Evolutionary conservation across 371 early-diverging fungal species (phyloP).

Genomic region (Saksenaea vasiformis): DNA sequence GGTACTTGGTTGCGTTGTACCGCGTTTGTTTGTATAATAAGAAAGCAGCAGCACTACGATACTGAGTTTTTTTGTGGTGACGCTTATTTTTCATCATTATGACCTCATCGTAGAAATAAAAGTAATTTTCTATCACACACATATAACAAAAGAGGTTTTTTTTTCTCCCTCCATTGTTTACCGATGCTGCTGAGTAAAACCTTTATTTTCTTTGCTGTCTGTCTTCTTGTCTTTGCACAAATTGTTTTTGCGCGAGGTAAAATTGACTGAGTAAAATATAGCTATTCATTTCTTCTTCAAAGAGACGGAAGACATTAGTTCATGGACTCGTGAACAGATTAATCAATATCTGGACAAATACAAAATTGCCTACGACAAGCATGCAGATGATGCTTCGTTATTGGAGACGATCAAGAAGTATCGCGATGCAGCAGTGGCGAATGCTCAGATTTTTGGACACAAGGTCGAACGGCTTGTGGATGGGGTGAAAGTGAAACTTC

Average conservation of each 20-base stretch:
- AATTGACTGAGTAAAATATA: neutral
- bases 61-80: no score
- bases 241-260: neutral
- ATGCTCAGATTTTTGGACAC: constrained; percentile 32
- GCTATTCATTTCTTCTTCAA: neutral
- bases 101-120: neutral
- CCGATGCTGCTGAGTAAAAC: neutral
- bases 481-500: constrained; percentile 33
- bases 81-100: no score
- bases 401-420: constrained; percentile 37
- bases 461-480: constrained; percentile 33
- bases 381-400: constrained; percentile 18
- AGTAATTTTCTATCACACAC: neutral
- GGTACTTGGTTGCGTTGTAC: no score
- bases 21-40: no score
- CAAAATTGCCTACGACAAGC: constrained; percentile 36
- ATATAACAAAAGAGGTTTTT: neutral
- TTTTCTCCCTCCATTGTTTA: neutral
- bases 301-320: constrained; percentile 14
- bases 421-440: constrained; percentile 34
- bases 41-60: no score
- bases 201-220: neutral
- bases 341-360: constrained; percentile 36
- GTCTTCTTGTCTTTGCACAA: neutral
- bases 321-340: constrained; percentile 39